phyloP scores from a whole-genome alignment of 2,329 filamentous ascomycete species.

The Penicillium verrucosum region DNA sequence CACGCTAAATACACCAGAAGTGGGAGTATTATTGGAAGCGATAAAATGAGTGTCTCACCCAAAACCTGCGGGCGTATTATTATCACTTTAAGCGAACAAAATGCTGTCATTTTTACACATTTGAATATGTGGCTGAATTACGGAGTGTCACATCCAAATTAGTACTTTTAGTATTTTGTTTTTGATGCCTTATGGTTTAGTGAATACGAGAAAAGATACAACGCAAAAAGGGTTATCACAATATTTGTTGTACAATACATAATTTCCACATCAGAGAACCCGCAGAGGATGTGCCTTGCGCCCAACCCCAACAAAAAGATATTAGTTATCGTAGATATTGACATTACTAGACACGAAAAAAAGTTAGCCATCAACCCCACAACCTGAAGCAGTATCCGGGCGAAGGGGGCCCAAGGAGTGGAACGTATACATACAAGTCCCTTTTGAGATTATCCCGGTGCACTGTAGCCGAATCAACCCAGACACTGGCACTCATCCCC shows the following conservation, averaged over 20 bases:
- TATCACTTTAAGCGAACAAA: not conserved
- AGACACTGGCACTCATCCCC: slow-evolving; percentile 57
- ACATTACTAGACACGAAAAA: slow-evolving; percentile 1
- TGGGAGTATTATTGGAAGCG: not conserved
- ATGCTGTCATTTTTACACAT: not conserved
- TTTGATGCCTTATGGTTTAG: too few species aligned
- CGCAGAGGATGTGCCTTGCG: not conserved
- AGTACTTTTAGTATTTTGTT: not conserved
- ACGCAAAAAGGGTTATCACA: not conserved
- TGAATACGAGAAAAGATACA: not conserved
- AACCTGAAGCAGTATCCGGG: not conserved
- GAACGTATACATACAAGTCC: slow-evolving; percentile 12
- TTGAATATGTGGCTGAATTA: not conserved
- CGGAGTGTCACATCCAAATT: not conserved
- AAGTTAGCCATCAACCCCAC: not conserved
- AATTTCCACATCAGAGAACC: not conserved
- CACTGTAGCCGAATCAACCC: slow-evolving; percentile 54
- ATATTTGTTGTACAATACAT: not conserved
- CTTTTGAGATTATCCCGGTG: slow-evolving; percentile 1
- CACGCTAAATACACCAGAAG: not conserved
- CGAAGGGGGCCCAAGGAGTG: not conserved
- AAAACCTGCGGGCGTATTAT: not conserved
- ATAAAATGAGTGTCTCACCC: slow-evolving; percentile 4
- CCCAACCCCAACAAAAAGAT: not conserved
- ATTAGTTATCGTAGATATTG: slow-evolving; percentile 14